Base-by-base conservation (phyloP, 495 filamentous ascomycete species). In the Aspergillus affinis region DNA sequence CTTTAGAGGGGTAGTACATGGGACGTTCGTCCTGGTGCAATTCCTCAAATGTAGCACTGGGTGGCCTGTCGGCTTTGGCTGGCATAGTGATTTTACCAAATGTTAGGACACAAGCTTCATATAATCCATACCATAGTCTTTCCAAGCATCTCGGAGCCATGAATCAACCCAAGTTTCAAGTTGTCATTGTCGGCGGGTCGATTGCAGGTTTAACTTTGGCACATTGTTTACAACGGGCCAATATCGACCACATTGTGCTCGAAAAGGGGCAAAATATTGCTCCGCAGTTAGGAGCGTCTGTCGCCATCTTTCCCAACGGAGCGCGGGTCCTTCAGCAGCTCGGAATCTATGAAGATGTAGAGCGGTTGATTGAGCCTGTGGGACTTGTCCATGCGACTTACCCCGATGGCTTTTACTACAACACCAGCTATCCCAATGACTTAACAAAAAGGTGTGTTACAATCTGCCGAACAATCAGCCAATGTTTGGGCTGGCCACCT, bases 161-260 rank as follows among this genome's bases (percentile, higher is more conserved):
- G 58, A 23, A 32, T 13, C 12, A 20, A 1, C 30, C 51, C 46
- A 48, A 27, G 1, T 81, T 82, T 65, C 74, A 69, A 30, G 80
- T 79, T 27, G 72, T 86, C 45, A 76, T 85, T 47, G 76, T 80
- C 13, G 82, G 83, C 23, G 82, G 77, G 18, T 78, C 77, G 6
- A 71, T 84, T 19, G 72, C 78, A 5, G 79, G 79, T 3, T 65
- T 86, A 2, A 77, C 76, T 3, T 61, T 80, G 5, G 80, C 82
- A 0, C 75, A 82, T 48, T 69, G 67, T 27, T 69, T 86, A 12
- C 48, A 71, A 1, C 65, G 67, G n/a, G 71, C 71, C 4, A 69
- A 66, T n/a, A 79, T 86, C 55, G 76, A 81, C 55, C 80, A 78
- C 52, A 61, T 81, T 13, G 58, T 85, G 6, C 68, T 84, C 6